Percentiles rank a stretch among this genome's conserved stretches.
These are phyloP conservation scores for Anastatica hierochuntica DNA, from an alignment of 345 rosid species.

Conservation along the genomic window DNA sequence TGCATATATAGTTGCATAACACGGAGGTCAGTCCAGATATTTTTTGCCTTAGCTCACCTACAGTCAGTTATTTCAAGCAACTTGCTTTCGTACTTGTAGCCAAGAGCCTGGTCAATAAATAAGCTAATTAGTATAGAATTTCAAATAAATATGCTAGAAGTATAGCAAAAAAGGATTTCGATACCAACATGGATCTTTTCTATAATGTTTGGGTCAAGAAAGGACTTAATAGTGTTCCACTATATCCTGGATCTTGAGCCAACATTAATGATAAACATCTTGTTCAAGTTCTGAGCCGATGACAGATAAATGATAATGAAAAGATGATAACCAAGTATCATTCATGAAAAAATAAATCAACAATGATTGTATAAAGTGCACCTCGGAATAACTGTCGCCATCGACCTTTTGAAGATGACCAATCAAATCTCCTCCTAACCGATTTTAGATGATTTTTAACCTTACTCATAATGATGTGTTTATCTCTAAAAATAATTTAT, in stretches of 20 bases:
- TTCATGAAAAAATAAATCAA: background rate
- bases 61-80: background rate
- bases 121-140: background rate
- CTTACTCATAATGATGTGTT: no score
- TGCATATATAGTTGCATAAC: no score
- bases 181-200: constrained; percentile 74
- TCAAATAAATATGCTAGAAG: no score
- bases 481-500: no score
- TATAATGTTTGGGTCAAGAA: constrained; percentile 88
- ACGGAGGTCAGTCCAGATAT: no score
- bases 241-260: constrained; percentile 90
- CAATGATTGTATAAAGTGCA: constrained; percentile 17
- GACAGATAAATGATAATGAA: no score
- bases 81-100: background rate
- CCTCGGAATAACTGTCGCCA: constrained; percentile 91
- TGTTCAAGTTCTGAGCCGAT: constrained; percentile 73
- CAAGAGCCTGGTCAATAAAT: background rate
- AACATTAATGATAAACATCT: constrained; percentile 91
- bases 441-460: no score
- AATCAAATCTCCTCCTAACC: constrained; percentile 76
- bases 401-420: constrained; percentile 70
- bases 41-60: background rate
- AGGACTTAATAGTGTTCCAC: constrained; percentile 92
- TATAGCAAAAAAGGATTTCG: background rate
- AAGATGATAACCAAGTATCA: background rate